These are phyloP conservation scores for Agrocybe pediades DNA, from an alignment of 768 basidiomycete species.

Conservation along the genomic window DNA sequence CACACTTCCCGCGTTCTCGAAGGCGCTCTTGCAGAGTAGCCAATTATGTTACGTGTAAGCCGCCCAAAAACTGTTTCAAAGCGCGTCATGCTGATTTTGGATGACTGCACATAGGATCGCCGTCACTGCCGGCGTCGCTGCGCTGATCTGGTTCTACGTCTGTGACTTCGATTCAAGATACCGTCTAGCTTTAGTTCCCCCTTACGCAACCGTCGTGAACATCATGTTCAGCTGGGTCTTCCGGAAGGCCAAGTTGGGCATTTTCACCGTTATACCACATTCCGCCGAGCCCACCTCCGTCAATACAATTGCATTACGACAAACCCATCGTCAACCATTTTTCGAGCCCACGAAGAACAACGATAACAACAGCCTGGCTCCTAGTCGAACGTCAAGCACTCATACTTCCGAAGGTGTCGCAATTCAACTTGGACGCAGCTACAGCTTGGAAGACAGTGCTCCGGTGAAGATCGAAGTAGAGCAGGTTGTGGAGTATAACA, in stretches of 20 bases:
- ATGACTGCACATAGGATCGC: background rate
- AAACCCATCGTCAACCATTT: background rate
- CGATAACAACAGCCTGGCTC: background rate
- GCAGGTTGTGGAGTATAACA: background rate
- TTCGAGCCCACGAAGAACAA: background rate
- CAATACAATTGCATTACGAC: background rate
- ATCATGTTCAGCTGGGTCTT: conserved; percentile 9
- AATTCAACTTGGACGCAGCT: background rate
- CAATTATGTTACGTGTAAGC: conserved; percentile 10
- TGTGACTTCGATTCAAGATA: background rate
- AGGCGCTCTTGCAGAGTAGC: conserved; percentile 4
- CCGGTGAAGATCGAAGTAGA: background rate
- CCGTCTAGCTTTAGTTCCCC: conserved; percentile 1
- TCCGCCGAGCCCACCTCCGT: background rate
- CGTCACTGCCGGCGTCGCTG: background rate
- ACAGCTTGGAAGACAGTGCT: background rate
- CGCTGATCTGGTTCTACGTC: conserved; percentile 2
- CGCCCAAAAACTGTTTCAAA: background rate
- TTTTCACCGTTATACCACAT: background rate
- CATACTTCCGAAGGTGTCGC: background rate
- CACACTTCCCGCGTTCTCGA: conserved; percentile 8
- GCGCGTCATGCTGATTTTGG: too few species aligned
- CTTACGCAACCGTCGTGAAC: conserved; percentile 1
- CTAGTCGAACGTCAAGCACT: background rate
- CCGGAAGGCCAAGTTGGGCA: background rate